phyloP scores from a whole-genome alignment of 108 stramenopile genomes.

The Aureococcus anophagefferens region DNA sequence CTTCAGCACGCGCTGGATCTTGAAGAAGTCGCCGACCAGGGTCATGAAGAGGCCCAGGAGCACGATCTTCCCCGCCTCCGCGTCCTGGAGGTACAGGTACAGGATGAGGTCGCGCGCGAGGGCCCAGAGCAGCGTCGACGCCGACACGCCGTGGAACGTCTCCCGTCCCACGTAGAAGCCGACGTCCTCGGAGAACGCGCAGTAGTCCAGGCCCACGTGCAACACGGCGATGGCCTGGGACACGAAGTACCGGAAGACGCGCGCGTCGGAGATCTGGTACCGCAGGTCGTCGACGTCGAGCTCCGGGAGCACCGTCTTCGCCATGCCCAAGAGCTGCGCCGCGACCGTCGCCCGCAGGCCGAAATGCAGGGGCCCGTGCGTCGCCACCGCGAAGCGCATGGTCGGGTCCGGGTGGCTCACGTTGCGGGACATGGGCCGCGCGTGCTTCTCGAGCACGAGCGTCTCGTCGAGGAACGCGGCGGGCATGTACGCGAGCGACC shows the following conservation, averaged over 20 bases:
- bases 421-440: not conserved
- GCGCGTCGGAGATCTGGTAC: slow-evolving; percentile 35
- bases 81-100: slow-evolving; percentile 43
- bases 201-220: slow-evolving; percentile 34
- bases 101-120: slow-evolving; percentile 41
- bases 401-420: not conserved
- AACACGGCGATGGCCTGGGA: slow-evolving; percentile 36
- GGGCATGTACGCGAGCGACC: not conserved
- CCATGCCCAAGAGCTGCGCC: not conserved
- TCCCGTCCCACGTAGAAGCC: slow-evolving; percentile 35
- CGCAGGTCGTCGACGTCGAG: slow-evolving; percentile 45
- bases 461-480: not conserved
- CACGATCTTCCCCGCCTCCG: slow-evolving; percentile 42
- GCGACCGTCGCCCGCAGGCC: not conserved
- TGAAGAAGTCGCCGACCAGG: slow-evolving; percentile 34
- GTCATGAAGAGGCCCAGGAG: slow-evolving; percentile 27
- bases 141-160: slow-evolving; percentile 38
- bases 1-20: slow-evolving; percentile 3
- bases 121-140: slow-evolving; percentile 20
- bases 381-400: not conserved
- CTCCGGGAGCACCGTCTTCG: slow-evolving; percentile 6
- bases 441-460: not conserved
- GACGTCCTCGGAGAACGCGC: slow-evolving; percentile 48
- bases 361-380: not conserved
- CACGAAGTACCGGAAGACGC: slow-evolving; percentile 39